A percentile compares a stretch with the other conserved stretches of the same genome.
Evolutionary conservation across 345 rosid genomes (phyloP).

Genomic region (Passiflora organensis): DNA sequence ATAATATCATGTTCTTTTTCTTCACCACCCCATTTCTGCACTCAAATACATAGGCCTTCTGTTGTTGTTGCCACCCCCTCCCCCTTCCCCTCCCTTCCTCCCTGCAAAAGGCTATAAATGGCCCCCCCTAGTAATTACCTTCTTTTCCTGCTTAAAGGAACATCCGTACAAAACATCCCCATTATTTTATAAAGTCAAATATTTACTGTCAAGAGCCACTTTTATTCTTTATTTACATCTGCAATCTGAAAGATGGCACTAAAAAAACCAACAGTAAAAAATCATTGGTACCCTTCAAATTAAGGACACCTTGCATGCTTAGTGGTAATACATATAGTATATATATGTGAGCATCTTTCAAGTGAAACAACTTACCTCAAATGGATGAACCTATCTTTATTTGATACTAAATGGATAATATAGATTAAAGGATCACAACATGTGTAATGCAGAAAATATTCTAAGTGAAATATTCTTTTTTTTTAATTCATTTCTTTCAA

Average conservation of each 20-base stretch:
- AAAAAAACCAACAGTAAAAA: no score
- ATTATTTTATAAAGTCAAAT: background rate
- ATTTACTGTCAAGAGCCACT: no score
- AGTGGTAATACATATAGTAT: no score
- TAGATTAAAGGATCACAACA: background rate
- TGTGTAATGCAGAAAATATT: slow-evolving; percentile 1
- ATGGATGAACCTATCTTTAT: background rate
- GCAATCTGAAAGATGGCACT: no score
- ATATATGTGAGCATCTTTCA: background rate
- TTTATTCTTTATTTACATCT: no score
- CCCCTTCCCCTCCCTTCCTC: background rate
- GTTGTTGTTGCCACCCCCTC: background rate
- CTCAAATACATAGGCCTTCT: slow-evolving; percentile 7
- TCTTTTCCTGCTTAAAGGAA: slow-evolving; percentile 7
- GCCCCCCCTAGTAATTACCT: slow-evolving; percentile 2
- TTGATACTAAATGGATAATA: slow-evolving; percentile 10
- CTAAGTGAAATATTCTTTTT: slow-evolving; percentile 6
- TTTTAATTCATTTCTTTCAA: background rate
- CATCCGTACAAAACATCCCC: slow-evolving; percentile 14
- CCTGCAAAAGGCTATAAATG: slow-evolving; percentile 7
- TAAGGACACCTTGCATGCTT: no score
- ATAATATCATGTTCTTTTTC: slow-evolving; percentile 32
- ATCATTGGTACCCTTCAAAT: no score
- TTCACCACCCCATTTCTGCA: background rate
- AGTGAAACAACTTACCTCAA: background rate